Percentiles rank a stretch among this genome's conserved stretches.
phyloP scores from a whole-genome alignment of 2,329 filamentous ascomycete genomes.

The Tolypocladium nubicola region DNA sequence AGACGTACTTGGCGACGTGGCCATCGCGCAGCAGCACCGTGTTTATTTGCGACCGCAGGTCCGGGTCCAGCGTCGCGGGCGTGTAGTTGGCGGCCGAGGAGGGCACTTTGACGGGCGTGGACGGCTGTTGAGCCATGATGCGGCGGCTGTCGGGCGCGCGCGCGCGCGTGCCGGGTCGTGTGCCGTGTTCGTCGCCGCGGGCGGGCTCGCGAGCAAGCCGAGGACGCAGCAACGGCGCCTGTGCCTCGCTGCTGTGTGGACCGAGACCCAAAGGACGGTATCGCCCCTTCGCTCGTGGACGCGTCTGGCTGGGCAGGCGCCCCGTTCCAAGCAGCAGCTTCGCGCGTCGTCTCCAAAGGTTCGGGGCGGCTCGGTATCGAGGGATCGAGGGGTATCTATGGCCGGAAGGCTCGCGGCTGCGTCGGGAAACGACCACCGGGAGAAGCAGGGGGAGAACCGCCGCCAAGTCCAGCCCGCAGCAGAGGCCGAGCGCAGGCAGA shows the following conservation, averaged over 20 bases:
- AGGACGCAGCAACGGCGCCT: not conserved
- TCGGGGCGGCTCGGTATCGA: not conserved
- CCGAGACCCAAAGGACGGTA: too few relatives aligned
- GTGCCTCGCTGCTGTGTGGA: not conserved
- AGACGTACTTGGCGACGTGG: slow-evolving; percentile 44
- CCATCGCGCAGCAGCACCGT: slow-evolving; percentile 46
- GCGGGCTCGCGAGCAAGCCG: not conserved
- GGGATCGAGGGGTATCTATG: not conserved
- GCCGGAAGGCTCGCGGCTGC: not conserved
- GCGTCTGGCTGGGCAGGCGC: too few relatives aligned
- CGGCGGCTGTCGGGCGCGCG: not conserved
- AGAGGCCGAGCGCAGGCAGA: not conserved
- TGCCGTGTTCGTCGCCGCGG: not conserved
- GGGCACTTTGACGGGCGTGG: slow-evolving; percentile 51
- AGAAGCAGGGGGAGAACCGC: too few relatives aligned
- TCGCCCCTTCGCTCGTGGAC: too few relatives aligned
- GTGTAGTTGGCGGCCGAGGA: slow-evolving; percentile 49
- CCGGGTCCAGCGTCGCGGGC: slow-evolving; percentile 48
- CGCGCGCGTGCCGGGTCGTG: not conserved
- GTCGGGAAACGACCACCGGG: not conserved
- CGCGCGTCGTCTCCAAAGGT: not conserved
- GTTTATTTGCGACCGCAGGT: slow-evolving; percentile 54
- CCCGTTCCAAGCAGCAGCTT: not conserved
- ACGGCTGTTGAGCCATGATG: slow-evolving; percentile 34
- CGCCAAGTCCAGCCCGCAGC: not conserved